These are phyloP conservation scores for Claviceps pazoutovae DNA, from an alignment of 2,329 filamentous ascomycete genomes.

Conservation along the genomic window DNA sequence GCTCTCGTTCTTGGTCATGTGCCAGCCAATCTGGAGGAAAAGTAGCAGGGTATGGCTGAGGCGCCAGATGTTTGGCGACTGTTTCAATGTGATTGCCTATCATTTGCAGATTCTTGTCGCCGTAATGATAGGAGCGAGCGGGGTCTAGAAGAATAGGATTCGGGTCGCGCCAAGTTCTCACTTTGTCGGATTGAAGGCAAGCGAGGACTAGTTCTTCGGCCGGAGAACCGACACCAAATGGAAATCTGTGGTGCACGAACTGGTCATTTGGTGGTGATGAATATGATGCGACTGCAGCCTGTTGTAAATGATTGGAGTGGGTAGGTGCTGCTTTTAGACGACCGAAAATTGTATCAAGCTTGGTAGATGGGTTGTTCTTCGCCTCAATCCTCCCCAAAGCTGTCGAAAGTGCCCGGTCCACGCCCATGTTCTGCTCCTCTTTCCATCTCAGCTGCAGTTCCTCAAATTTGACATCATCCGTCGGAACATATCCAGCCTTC, in stretches of 20 bases:
- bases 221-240: slow-evolving; percentile 18
- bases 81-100: slow-evolving; percentile 30
- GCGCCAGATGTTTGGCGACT: slow-evolving; percentile 26
- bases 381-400: slow-evolving; percentile 30
- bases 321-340: slow-evolving; percentile 14
- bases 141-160: slow-evolving; percentile 23
- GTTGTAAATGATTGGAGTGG: slow-evolving; percentile 1
- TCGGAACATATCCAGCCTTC: slow-evolving; percentile 24
- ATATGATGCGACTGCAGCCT: slow-evolving; percentile 2
- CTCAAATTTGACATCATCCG: slow-evolving; percentile 26
- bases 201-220: slow-evolving; percentile 27
- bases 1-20: slow-evolving; percentile 29
- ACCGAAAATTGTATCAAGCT: slow-evolving; percentile 27
- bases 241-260: slow-evolving; percentile 13
- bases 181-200: slow-evolving; percentile 29
- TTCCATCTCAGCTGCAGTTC: slow-evolving; percentile 37
- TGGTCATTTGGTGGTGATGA: neutral
- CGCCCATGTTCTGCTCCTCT: slow-evolving; percentile 32
- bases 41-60: slow-evolving; percentile 33
- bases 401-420: slow-evolving; percentile 26
- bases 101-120: slow-evolving; percentile 27
- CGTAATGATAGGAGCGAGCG: slow-evolving; percentile 23
- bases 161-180: slow-evolving; percentile 29
- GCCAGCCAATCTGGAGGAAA: slow-evolving; percentile 40
- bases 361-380: slow-evolving; percentile 21